Conservation (phyloP, 2,329 filamentous ascomycete genomes). For the Trichoderma pleuroti region DNA sequence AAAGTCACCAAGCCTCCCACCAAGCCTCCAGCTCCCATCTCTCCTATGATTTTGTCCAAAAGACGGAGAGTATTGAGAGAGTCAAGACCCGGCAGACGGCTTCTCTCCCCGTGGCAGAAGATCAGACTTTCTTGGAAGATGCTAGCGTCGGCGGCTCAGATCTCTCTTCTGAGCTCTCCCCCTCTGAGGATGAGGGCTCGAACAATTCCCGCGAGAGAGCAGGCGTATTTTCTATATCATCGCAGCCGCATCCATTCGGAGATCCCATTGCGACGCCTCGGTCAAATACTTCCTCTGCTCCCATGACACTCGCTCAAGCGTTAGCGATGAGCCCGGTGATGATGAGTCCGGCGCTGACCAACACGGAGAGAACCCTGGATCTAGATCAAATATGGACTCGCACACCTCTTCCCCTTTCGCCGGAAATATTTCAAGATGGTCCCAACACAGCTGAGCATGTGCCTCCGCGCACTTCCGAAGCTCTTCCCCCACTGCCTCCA, state of each 20-base stretch:
- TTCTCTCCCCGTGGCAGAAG: conserved; percentile 27
- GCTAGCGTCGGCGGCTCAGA: conserved; percentile 53
- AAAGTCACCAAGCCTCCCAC: conserved; percentile 25
- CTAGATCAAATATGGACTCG: conserved; percentile 16
- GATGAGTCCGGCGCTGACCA: background rate
- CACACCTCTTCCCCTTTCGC: conserved; percentile 38
- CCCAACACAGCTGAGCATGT: conserved; percentile 33
- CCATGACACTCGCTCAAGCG: conserved; percentile 48
- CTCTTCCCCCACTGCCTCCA: conserved; percentile 35
- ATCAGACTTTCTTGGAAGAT: conserved; percentile 49
- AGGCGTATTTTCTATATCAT: conserved; percentile 18
- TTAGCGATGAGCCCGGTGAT: conserved; percentile 28
- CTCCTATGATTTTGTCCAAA: conserved; percentile 54
- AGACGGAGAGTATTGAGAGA: conserved; percentile 50
- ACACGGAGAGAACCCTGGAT: conserved; percentile 1
- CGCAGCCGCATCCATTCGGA: conserved; percentile 34
- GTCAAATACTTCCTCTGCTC: conserved; percentile 40
- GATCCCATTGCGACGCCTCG: conserved; percentile 27
- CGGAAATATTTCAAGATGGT: conserved; percentile 41
- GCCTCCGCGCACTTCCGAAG: conserved; percentile 33
- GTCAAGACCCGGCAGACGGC: conserved; percentile 37
- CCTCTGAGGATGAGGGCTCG: conserved; percentile 43
- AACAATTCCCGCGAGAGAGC: conserved; percentile 41
- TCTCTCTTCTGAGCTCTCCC: conserved; percentile 60
- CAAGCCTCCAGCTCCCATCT: conserved; percentile 32